Conservation (phyloP, 1,139 yeast species). For the Nakaseomyces nivariensis region DNA sequence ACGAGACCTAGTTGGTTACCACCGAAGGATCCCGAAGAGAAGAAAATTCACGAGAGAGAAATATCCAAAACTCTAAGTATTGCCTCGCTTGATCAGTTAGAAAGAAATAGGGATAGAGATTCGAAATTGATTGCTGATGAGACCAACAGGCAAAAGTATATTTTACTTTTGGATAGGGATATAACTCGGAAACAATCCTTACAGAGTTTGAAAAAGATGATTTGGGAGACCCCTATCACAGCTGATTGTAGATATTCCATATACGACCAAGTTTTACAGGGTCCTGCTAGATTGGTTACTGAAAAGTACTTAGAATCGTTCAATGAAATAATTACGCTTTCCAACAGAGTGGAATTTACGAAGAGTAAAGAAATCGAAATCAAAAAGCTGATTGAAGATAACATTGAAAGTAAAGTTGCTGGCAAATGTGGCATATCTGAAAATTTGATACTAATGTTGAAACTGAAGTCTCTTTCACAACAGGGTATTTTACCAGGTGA, state of each 20-base stretch:
- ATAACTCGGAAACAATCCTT: slow-evolving; percentile 31
- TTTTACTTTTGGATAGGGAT: slow-evolving; percentile 21
- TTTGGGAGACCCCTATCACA: slow-evolving; percentile 34
- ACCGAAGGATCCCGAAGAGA: slow-evolving; percentile 37
- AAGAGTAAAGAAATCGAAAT: slow-evolving; percentile 26
- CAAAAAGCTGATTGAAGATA: slow-evolving; percentile 18
- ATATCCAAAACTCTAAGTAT: slow-evolving; percentile 33
- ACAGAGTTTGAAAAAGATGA: slow-evolving; percentile 32
- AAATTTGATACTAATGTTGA: slow-evolving; percentile 19
- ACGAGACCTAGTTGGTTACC: slow-evolving; percentile 46
- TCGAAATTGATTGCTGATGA: slow-evolving; percentile 28
- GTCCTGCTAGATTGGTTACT: slow-evolving; percentile 19
- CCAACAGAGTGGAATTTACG: slow-evolving; percentile 25
- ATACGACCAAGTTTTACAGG: slow-evolving; percentile 27
- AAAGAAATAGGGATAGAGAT: slow-evolving; percentile 25
- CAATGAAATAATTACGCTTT: slow-evolving; percentile 22
- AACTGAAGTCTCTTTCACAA: slow-evolving; percentile 25
- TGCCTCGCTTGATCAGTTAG: slow-evolving; percentile 31
- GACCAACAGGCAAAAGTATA: slow-evolving; percentile 30
- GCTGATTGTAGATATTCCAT: slow-evolving; percentile 29
- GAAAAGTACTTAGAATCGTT: slow-evolving; percentile 26
- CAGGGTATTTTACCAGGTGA: slow-evolving; percentile 27
- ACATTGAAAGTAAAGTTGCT: slow-evolving; percentile 14
- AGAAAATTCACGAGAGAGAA: slow-evolving; percentile 35
- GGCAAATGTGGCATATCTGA: slow-evolving; percentile 11